phyloP scores from a whole-genome alignment of 2,329 filamentous ascomycete species.

The Fusarium multiceps region DNA sequence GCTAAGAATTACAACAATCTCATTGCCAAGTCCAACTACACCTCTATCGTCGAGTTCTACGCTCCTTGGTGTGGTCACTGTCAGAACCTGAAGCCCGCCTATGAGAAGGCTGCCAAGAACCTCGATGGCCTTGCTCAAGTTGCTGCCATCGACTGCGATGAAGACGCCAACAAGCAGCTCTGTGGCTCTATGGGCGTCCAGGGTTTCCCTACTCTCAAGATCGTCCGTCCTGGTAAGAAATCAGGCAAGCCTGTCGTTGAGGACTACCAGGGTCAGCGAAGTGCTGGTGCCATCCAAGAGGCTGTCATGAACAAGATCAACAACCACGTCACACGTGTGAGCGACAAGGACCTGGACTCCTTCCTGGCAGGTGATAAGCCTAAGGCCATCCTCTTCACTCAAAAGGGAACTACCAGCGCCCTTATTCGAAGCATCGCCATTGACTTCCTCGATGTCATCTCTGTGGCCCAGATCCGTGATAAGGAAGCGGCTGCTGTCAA shows the following conservation, averaged over 20 bases:
- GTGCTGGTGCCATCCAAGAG: constrained; percentile 87
- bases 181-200: constrained; percentile 88
- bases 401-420: constrained; percentile 89
- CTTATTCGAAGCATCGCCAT: constrained; percentile 87
- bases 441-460: constrained; percentile 85
- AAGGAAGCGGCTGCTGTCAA: constrained; percentile 80
- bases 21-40: constrained; percentile 90
- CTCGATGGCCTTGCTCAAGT: constrained; percentile 94
- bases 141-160: constrained; percentile 94
- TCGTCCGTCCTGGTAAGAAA: constrained; percentile 87
- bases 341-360: constrained; percentile 79
- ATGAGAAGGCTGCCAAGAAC: constrained; percentile 91
- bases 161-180: constrained; percentile 88
- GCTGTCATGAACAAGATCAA: constrained; percentile 88
- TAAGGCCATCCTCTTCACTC: constrained; percentile 92
- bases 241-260: constrained; percentile 82
- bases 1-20: constrained; percentile 82
- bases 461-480: constrained; percentile 83
- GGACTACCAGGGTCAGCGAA: constrained; percentile 88
- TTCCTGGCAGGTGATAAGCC: constrained; percentile 80
- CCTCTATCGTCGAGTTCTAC: constrained; percentile 88
- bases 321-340: constrained; percentile 86
- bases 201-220: constrained; percentile 96
- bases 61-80: constrained; percentile 99
- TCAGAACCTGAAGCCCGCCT: constrained; percentile 93